A percentile compares a stretch with the other conserved stretches of the same genome.
These are phyloP conservation scores for Bruguiera parviflora DNA, from an alignment of 345 rosid species.

Conservation along the genomic window DNA sequence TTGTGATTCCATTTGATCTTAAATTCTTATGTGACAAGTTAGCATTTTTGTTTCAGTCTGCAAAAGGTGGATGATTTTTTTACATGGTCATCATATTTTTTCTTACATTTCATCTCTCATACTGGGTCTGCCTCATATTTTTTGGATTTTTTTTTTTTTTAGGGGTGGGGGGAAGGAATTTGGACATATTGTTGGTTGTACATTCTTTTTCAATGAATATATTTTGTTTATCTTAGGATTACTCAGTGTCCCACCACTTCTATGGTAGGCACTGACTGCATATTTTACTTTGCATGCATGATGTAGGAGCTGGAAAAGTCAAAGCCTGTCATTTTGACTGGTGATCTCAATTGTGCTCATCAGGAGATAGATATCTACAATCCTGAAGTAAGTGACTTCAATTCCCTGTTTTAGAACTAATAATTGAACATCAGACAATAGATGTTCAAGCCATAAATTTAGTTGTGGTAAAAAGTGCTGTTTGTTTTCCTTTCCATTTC, in stretches of 20 bases:
- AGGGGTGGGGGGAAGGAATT: not conserved
- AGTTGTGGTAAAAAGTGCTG: not conserved
- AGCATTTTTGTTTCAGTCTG: too few species aligned
- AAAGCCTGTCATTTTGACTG: slow-evolving; percentile 92
- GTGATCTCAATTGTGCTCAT: slow-evolving; percentile 95
- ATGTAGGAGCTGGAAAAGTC: slow-evolving; percentile 85
- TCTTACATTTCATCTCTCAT: too few species aligned
- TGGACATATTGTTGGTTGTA: not conserved
- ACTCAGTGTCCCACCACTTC: not conserved
- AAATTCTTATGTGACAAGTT: too few species aligned
- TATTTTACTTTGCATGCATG: slow-evolving; percentile 13
- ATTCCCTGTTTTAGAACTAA: not conserved
- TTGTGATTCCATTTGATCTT: too few species aligned
- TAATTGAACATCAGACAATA: too few species aligned
- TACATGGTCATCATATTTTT: too few species aligned
- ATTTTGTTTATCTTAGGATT: not conserved
- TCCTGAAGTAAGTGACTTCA: slow-evolving; percentile 59
- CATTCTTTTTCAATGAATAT: not conserved
- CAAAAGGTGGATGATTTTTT: too few species aligned
- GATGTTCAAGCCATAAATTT: not conserved
- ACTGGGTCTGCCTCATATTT: too few species aligned
- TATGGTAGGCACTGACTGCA: slow-evolving; percentile 5
- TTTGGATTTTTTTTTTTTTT: too few species aligned
- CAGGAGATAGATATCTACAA: slow-evolving; percentile 86
- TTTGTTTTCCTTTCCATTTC: not conserved